phyloP scores from a whole-genome alignment of 148 eudicot genomes.

The Spergularia marina region DNA sequence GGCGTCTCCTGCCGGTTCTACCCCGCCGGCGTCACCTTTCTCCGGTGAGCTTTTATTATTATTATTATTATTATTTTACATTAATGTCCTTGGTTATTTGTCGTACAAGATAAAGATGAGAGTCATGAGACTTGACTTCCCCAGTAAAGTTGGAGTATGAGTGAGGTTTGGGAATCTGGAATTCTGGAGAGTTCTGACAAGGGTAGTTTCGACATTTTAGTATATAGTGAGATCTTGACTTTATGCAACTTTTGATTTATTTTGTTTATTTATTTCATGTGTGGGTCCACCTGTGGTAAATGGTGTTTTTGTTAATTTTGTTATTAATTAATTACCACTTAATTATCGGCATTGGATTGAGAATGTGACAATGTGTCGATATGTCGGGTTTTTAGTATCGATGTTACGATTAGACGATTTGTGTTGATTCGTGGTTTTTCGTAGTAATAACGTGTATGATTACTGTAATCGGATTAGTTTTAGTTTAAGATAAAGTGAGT shows the following conservation, averaged over 20 bases:
- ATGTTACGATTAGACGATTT: no score
- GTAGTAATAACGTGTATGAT: no score
- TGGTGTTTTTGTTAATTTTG: no score
- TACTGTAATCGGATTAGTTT: no score
- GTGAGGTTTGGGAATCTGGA: background rate
- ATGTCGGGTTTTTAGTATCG: no score
- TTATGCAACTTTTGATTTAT: no score
- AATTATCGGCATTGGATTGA: no score
- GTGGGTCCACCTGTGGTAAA: background rate
- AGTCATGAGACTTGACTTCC: background rate
- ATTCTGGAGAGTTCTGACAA: constrained; percentile 14
- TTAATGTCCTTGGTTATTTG: background rate
- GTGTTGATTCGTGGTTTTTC: no score
- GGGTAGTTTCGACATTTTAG: constrained; percentile 22
- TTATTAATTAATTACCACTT: no score
- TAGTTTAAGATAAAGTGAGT: background rate
- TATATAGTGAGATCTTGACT: background rate
- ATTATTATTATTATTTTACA: background rate
- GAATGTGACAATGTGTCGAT: no score
- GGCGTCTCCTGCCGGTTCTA: constrained; percentile 37
- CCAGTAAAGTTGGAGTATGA: constrained; percentile 24
- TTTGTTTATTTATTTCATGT: background rate
- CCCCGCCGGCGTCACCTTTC: constrained; percentile 47
- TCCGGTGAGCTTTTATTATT: constrained; percentile 33
- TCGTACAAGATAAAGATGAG: background rate